A percentile compares a stretch with the other conserved stretches of the same genome.
phyloP scores from a whole-genome alignment of 495 filamentous ascomycete species.

The Penicillium chermesinum region DNA sequence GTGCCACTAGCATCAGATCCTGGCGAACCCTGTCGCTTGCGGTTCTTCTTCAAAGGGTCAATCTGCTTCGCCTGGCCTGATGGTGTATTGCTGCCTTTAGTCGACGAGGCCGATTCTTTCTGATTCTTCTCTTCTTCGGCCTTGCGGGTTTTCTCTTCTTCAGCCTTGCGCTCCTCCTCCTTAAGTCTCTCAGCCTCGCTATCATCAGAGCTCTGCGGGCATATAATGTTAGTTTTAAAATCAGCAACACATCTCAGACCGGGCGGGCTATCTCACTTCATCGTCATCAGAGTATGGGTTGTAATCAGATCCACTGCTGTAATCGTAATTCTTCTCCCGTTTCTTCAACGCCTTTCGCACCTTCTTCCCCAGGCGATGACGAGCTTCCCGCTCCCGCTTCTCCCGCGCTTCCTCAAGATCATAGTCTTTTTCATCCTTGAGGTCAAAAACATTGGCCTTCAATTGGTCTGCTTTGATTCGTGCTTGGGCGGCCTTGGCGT shows the following conservation, averaged over 20 bases:
- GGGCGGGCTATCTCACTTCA: no score
- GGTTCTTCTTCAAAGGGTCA: slow-evolving; percentile 57
- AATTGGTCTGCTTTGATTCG: slow-evolving; percentile 83
- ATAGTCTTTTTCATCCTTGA: slow-evolving; percentile 79
- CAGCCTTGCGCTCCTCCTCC: slow-evolving; percentile 63
- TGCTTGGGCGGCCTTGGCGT: slow-evolving; percentile 78
- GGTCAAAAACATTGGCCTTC: slow-evolving; percentile 77
- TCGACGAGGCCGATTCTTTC: slow-evolving; percentile 48
- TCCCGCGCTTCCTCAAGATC: slow-evolving; percentile 71
- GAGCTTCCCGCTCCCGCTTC: slow-evolving; percentile 60
- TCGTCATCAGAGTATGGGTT: slow-evolving; percentile 69
- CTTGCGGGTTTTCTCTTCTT: slow-evolving; percentile 59
- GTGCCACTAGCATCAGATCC: slow-evolving; percentile 86
- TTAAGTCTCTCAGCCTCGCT: slow-evolving; percentile 50
- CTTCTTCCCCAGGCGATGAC: slow-evolving; percentile 64
- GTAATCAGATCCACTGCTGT: slow-evolving; percentile 66
- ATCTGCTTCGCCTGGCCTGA: slow-evolving; percentile 53
- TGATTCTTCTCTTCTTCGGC: slow-evolving; percentile 59
- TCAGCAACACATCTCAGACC: no score
- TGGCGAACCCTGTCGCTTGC: slow-evolving; percentile 85
- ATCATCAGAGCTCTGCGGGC: slow-evolving; percentile 38
- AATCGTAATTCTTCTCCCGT: slow-evolving; percentile 78
- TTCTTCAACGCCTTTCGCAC: slow-evolving; percentile 74
- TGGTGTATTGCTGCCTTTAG: slow-evolving; percentile 72
- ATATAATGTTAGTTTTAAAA: slow-evolving; percentile 4